Evolutionary conservation across 176 grass and related monocot genomes (phyloP).

Genomic region (Eleusine coracana): DNA sequence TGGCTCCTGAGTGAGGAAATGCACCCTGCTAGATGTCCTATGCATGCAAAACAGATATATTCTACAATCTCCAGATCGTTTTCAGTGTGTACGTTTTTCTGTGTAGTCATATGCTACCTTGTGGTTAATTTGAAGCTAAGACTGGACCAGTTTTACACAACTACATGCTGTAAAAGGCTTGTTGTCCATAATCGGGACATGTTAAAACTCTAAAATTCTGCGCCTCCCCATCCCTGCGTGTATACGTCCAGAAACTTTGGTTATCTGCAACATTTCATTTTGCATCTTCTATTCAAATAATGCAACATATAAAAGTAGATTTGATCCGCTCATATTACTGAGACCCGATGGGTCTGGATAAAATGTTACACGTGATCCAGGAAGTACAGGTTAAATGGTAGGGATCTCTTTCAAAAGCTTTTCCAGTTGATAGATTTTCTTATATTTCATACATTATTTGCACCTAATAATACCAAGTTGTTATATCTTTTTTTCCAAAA

Average conservation of each 20-base stretch:
- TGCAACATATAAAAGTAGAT: background rate
- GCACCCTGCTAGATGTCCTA: background rate
- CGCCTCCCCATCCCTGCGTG: too few relatives aligned
- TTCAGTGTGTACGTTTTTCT: background rate
- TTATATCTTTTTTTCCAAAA: background rate
- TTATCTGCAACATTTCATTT: too few relatives aligned
- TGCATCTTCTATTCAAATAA: background rate
- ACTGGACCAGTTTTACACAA: background rate
- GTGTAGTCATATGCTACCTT: background rate
- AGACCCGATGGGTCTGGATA: background rate
- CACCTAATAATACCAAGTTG: constrained; percentile 5
- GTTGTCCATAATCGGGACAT: background rate
- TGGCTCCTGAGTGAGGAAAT: background rate
- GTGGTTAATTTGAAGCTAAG: background rate
- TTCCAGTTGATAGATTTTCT: background rate
- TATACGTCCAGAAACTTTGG: too few relatives aligned
- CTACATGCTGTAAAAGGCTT: background rate
- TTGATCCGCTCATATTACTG: background rate
- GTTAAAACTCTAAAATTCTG: background rate
- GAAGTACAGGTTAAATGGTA: background rate
- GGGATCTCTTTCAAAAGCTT: background rate
- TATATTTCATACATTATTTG: background rate
- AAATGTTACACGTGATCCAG: background rate
- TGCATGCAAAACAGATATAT: background rate
- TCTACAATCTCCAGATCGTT: background rate